Conservation (phyloP, 2,329 filamentous ascomycete species). For the Trichoderma sp. region DNA sequence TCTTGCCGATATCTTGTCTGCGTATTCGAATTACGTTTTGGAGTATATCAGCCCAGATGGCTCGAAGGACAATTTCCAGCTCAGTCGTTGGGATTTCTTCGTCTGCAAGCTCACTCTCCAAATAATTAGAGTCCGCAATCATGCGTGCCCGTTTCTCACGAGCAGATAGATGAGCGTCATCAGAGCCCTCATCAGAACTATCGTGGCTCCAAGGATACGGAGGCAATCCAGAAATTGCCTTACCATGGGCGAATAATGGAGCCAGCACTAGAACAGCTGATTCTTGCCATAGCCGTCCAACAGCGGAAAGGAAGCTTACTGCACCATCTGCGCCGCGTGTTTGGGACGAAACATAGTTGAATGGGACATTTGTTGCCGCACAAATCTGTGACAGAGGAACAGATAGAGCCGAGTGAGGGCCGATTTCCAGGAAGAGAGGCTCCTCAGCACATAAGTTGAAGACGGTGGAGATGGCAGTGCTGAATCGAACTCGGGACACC, state of each 20-base stretch:
- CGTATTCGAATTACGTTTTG: not conserved
- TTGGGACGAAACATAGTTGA: slow-evolving; percentile 20
- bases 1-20: slow-evolving; percentile 15
- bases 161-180: not conserved
- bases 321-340: not conserved
- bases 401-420: slow-evolving; percentile 31
- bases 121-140: not conserved
- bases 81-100: slow-evolving; percentile 13
- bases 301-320: slow-evolving; percentile 12
- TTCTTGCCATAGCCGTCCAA: slow-evolving; percentile 21
- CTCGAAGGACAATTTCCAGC: slow-evolving; percentile 17
- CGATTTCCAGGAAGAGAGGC: slow-evolving; percentile 30
- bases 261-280: not conserved
- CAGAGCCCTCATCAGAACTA: not conserved
- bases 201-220: slow-evolving; percentile 19
- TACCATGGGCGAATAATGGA: slow-evolving; percentile 13
- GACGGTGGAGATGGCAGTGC: slow-evolving; percentile 18
- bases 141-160: slow-evolving; percentile 12
- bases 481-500: slow-evolving; percentile 25
- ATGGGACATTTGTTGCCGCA: not conserved
- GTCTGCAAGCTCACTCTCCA: slow-evolving; percentile 1
- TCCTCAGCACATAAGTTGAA: slow-evolving; percentile 9
- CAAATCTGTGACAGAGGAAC: slow-evolving; percentile 31
- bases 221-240: slow-evolving; percentile 18
- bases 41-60: slow-evolving; percentile 11